Percentiles rank a stretch among this genome's conserved stretches.
phyloP scores from a whole-genome alignment of 164 flowering plant species.

The Amborella trichopoda region DNA sequence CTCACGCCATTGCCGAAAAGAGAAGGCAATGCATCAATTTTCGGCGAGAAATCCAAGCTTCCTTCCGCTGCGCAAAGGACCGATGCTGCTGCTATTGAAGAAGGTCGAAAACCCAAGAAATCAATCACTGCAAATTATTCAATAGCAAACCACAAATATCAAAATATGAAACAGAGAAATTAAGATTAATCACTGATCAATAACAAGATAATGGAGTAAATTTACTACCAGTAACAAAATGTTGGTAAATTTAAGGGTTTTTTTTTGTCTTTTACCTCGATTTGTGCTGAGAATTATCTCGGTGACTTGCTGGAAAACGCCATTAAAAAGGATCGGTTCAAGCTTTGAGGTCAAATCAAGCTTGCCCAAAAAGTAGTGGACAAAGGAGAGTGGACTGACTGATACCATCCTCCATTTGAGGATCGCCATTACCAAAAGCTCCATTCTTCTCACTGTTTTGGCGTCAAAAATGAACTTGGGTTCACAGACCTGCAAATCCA shows the following conservation, averaged over 20 bases:
- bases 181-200: too few species aligned
- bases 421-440: constrained; percentile 53
- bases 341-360: constrained; percentile 50
- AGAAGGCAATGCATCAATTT: too few species aligned
- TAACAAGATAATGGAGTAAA: too few species aligned
- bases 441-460: constrained; percentile 65
- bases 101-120: constrained; percentile 65
- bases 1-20: too few species aligned
- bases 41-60: constrained; percentile 44
- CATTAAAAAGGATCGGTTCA: too few species aligned
- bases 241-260: too few species aligned
- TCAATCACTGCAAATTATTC: too few species aligned
- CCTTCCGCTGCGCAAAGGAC: constrained; percentile 63
- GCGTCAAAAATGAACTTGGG: constrained; percentile 63
- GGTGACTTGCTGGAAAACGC: too few species aligned
- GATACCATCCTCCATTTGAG: constrained; percentile 81
- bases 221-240: too few species aligned
- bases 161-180: too few species aligned
- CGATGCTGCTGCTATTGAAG: constrained; percentile 82
- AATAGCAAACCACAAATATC: too few species aligned
- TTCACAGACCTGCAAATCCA: constrained; percentile 73
- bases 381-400: constrained; percentile 74
- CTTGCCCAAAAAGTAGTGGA: constrained; percentile 62
- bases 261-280: too few species aligned
- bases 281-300: constrained; percentile 58